Percentiles rank a stretch among this genome's conserved stretches.
Conservation (phyloP, 176 grass and related monocot genomes). For the Puccinellia tenuiflora region DNA sequence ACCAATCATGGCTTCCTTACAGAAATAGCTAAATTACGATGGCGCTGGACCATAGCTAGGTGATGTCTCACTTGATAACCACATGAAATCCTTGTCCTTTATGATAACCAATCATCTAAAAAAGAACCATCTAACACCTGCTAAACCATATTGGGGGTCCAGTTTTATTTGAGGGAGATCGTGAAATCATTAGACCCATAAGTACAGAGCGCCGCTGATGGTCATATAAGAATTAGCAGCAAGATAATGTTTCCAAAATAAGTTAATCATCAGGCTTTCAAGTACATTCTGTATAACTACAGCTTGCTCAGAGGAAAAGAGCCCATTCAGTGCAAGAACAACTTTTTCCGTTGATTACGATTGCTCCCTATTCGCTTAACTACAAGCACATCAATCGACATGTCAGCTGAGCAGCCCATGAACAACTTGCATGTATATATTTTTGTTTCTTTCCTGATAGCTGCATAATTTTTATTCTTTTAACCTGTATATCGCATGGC, state of each 20-base stretch:
- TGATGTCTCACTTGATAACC: conserved; percentile 19
- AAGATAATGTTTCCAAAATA: conserved; percentile 26
- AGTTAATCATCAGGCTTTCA: not conserved
- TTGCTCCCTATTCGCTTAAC: not conserved
- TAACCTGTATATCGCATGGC: no score
- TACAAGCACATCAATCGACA: conserved; percentile 11
- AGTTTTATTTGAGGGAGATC: conserved; percentile 5
- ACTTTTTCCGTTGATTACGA: conserved; percentile 20
- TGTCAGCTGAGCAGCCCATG: not conserved
- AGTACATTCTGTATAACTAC: conserved; percentile 9
- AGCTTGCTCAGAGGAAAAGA: not conserved
- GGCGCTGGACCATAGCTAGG: not conserved
- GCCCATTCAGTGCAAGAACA: not conserved
- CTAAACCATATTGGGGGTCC: conserved; percentile 42
- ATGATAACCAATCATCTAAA: conserved; percentile 20
- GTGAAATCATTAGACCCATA: conserved; percentile 31
- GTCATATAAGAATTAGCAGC: not conserved
- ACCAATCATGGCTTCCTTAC: not conserved
- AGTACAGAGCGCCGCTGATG: conserved; percentile 33
- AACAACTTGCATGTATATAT: conserved; percentile 32
- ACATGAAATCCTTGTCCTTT: conserved; percentile 5
- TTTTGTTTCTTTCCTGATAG: conserved; percentile 3
- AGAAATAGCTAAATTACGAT: not conserved
- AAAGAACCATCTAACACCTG: conserved; percentile 32
- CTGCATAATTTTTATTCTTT: not conserved